phyloP scores from a whole-genome alignment of 2,329 filamentous ascomycete species.

The Malbranchea cinnamomea region DNA sequence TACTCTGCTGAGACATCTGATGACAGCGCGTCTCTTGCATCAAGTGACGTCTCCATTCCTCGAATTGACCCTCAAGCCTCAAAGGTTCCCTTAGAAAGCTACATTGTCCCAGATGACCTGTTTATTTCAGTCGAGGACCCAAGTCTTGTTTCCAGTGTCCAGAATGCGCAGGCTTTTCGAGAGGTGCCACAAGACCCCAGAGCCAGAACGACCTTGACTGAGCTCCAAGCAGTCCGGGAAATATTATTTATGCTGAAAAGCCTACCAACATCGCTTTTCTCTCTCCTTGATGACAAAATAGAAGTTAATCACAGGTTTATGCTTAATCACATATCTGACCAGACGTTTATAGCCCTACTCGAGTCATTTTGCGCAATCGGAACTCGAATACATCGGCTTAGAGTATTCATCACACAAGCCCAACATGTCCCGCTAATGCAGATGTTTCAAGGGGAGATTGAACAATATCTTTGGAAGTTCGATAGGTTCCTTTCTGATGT shows the following conservation, averaged over 20 bases:
- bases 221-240: slow-evolving; percentile 61
- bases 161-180: slow-evolving; percentile 35
- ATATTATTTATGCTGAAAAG: slow-evolving; percentile 75
- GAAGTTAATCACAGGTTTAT: slow-evolving; percentile 24
- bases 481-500: slow-evolving; percentile 44
- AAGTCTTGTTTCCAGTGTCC: slow-evolving; percentile 24
- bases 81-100: slow-evolving; percentile 17
- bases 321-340: slow-evolving; percentile 19
- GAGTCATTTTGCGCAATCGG: slow-evolving; percentile 35
- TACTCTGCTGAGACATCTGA: slow-evolving; percentile 26
- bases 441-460: slow-evolving; percentile 52
- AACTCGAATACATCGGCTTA: slow-evolving; percentile 31
- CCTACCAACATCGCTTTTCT: slow-evolving; percentile 58
- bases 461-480: slow-evolving; percentile 41
- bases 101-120: slow-evolving; percentile 19
- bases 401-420: slow-evolving; percentile 31
- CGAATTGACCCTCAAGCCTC: slow-evolving; percentile 16
- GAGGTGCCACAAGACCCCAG: slow-evolving; percentile 8
- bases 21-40: slow-evolving; percentile 21
- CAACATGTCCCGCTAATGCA: slow-evolving; percentile 49
- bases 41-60: slow-evolving; percentile 18
- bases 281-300: slow-evolving; percentile 20
- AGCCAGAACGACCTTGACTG: slow-evolving; percentile 38
- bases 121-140: slow-evolving; percentile 19
- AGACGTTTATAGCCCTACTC: slow-evolving; percentile 19